Percentiles rank a stretch among this genome's conserved stretches.
Conservation (phyloP, 2,329 filamentous ascomycete species). For the Fusarium zealandicum region DNA sequence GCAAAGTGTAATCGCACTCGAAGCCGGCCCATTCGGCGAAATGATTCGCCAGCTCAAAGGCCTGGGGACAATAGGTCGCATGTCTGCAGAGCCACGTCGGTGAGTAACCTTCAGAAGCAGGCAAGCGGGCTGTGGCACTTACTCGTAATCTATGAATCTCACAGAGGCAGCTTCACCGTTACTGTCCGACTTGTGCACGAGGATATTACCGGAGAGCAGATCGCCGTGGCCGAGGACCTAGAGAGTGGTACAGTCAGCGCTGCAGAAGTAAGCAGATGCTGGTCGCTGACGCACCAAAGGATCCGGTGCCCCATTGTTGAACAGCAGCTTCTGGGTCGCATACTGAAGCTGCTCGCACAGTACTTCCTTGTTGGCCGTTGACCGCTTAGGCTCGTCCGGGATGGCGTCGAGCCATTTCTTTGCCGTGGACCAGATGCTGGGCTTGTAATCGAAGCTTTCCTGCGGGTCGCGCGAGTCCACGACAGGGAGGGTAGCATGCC, state of each 20-base stretch:
- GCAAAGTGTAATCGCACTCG: constrained; percentile 26
- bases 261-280: not conserved
- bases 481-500: constrained; percentile 24
- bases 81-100: constrained; percentile 17
- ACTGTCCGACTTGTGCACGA: constrained; percentile 21
- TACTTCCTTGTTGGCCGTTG: constrained; percentile 3
- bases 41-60: constrained; percentile 36
- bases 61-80: constrained; percentile 33
- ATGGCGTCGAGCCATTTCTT: constrained; percentile 34
- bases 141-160: constrained; percentile 38
- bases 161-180: constrained; percentile 18
- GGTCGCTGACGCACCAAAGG: constrained; percentile 20
- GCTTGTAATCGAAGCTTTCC: constrained; percentile 10
- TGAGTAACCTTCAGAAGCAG: not conserved
- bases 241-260: not conserved
- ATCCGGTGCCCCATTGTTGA: constrained; percentile 8
- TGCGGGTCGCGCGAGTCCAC: not conserved
- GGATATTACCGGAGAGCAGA: constrained; percentile 34
- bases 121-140: constrained; percentile 6
- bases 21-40: constrained; percentile 37
- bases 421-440: constrained; percentile 33
- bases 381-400: constrained; percentile 3
- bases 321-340: constrained; percentile 14
- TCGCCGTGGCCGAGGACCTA: constrained; percentile 36
- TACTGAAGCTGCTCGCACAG: constrained; percentile 29